phyloP scores from a whole-genome alignment of 2,329 filamentous ascomycete species.

The Fusarium globosum region DNA sequence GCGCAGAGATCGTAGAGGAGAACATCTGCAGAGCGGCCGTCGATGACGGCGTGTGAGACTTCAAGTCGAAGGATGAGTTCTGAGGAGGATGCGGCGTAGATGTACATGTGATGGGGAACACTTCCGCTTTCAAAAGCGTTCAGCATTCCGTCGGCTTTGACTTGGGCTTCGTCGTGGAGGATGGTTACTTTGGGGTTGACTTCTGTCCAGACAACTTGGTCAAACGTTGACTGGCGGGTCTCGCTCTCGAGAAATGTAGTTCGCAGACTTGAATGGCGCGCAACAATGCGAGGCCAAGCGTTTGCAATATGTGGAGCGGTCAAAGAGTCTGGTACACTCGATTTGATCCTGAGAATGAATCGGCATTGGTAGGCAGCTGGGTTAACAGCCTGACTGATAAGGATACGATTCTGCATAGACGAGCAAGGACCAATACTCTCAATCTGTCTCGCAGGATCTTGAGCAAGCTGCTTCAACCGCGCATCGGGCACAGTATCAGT shows the following conservation, averaged over 20 bases:
- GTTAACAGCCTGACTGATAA: not conserved
- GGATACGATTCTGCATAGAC: slow-evolving; percentile 2
- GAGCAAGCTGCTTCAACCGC: not conserved
- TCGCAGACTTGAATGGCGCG: not conserved
- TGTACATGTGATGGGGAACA: not conserved
- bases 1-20: slow-evolving; percentile 8
- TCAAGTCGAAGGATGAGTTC: not conserved
- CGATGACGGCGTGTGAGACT: slow-evolving; percentile 10
- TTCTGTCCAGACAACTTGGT: slow-evolving; percentile 4
- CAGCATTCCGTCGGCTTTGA: not conserved
- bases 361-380: not conserved
- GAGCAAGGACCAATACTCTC: slow-evolving; percentile 1
- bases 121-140: not conserved
- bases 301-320: not conserved
- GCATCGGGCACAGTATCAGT: not conserved
- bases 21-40: slow-evolving; percentile 14
- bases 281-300: not conserved
- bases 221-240: not conserved
- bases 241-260: not conserved
- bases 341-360: not conserved
- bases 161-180: not conserved
- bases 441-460: not conserved
- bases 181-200: not conserved
- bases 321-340: not conserved
- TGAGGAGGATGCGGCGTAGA: not conserved